Evolutionary conservation across 768 basidiomycete species (phyloP).

Genomic region (Sarcodon sp.): DNA sequence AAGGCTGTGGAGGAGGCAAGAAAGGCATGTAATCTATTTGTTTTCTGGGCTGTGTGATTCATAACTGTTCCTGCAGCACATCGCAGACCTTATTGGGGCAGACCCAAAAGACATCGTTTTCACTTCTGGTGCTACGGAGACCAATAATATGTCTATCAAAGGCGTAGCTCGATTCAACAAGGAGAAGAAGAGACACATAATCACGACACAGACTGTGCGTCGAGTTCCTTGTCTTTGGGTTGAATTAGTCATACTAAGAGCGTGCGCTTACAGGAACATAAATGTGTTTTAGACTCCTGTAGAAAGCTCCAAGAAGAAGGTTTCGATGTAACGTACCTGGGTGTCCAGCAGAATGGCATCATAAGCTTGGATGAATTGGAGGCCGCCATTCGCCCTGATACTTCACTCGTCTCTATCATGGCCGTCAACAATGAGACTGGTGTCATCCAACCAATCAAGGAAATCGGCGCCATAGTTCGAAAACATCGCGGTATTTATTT

Average conservation of each 20-base stretch:
- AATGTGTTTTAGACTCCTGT: slow-evolving; percentile 97
- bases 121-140: slow-evolving; percentile 96
- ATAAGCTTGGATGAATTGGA: slow-evolving; percentile 71
- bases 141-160: slow-evolving; percentile 96
- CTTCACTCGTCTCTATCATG: slow-evolving; percentile 95
- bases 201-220: slow-evolving; percentile 87
- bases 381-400: slow-evolving; percentile 82
- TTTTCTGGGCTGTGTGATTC: neutral
- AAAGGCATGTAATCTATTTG: slow-evolving; percentile 33
- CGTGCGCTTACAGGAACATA: slow-evolving; percentile 66
- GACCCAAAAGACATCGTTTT: slow-evolving; percentile 93
- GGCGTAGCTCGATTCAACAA: slow-evolving; percentile 93
- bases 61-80: slow-evolving; percentile 36
- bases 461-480: slow-evolving; percentile 79
- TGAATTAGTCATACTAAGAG: neutral
- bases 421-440: slow-evolving; percentile 99
- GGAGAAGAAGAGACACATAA: slow-evolving; percentile 86
- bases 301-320: slow-evolving; percentile 92
- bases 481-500: slow-evolving; percentile 87
- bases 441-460: slow-evolving; percentile 92
- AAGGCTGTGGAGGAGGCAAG: slow-evolving; percentile 87
- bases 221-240: neutral
- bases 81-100: slow-evolving; percentile 89
- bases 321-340: slow-evolving; percentile 96
- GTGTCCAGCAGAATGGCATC: slow-evolving; percentile 78